Evolutionary conservation across 2,329 filamentous ascomycete species (phyloP), one percentile per base, ranked within the genome.

Genomic region (Calonectria honghensis): DNA sequence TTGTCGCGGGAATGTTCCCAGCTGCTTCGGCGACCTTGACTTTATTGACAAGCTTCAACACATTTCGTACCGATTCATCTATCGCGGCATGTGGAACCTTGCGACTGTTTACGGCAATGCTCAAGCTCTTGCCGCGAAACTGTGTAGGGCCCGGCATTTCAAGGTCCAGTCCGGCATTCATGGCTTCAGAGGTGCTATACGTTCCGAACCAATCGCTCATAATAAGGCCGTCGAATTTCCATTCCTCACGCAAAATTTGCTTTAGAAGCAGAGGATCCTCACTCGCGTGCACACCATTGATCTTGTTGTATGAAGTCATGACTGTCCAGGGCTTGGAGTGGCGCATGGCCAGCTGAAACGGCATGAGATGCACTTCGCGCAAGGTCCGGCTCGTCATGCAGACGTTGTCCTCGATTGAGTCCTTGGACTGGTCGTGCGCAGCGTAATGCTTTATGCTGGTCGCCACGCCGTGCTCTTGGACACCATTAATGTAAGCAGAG

Each of bases 381-480:
- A 79, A 27, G 0, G 78, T 75, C 11, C 78, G 37, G 24, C 71
- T 69, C 3, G 71, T 67, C 16, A 72, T 66, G 7, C 50, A 51
- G 14, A 76, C 59, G 7, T 74, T 68, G n/a, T 78, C 76, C 7
- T 78, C 76, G 2, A 79, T 63, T 6, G 76, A 68, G 69, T 75
- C 72, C 1, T 67, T 74, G 11, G 81, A 80, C 35, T 80, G 78
- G 50, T 87, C 85, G 78, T 86, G 86, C 41, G 84, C 85, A 6
- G 84, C 82, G 72, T 84, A 87, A 72, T 87, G 86, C 78, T 87
- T 87, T 68, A 86, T 85, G 3, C 81, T 85, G 6, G 83, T 83
- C 11, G 81, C 82, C 27, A 87, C 81, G 3, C 84, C 84, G 24
- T 80, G 81, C 4, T 82, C 79, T 70, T 87, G 85, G 2, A 86